Evolutionary conservation across 2,329 filamentous ascomycete species (phyloP).

Genomic region (Trichoderma lentiforme): DNA sequence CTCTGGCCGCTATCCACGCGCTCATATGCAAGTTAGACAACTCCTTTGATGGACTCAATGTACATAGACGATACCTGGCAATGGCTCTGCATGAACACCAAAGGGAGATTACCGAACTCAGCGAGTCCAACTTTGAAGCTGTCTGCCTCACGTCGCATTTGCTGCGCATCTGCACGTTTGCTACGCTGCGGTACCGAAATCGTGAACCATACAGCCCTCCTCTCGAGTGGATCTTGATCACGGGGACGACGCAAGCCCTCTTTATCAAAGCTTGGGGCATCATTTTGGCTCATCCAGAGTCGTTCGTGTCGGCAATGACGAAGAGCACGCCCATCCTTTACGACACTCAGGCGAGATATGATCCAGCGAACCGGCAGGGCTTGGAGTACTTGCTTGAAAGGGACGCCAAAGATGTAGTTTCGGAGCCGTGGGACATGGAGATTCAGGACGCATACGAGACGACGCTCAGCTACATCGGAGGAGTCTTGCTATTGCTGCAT

Average conservation of each 20-base stretch:
- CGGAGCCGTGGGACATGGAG: slow-evolving; percentile 22
- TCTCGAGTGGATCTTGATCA: slow-evolving; percentile 23
- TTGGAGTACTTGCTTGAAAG: slow-evolving; percentile 19
- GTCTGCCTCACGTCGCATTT: slow-evolving; percentile 21
- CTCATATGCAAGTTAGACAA: slow-evolving; percentile 13
- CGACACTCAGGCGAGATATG: slow-evolving; percentile 15
- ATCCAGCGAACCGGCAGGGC: slow-evolving; percentile 14
- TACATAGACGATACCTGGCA: slow-evolving; percentile 21
- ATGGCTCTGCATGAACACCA: slow-evolving; percentile 23
- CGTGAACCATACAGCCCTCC: slow-evolving; percentile 21
- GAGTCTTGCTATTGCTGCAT: neutral
- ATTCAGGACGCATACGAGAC: slow-evolving; percentile 22
- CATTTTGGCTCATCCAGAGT: slow-evolving; percentile 4
- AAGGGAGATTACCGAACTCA: slow-evolving; percentile 15
- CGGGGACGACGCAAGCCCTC: slow-evolving; percentile 20
- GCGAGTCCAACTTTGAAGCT: slow-evolving; percentile 13
- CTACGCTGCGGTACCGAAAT: slow-evolving; percentile 19
- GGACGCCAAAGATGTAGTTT: slow-evolving; percentile 11
- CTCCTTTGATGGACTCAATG: slow-evolving; percentile 14
- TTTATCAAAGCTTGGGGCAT: slow-evolving; percentile 14
- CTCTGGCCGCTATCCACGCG: slow-evolving; percentile 21
- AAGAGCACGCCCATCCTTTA: slow-evolving; percentile 18
- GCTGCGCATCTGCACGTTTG: slow-evolving; percentile 21
- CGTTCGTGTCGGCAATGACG: slow-evolving; percentile 16
- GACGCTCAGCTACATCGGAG: slow-evolving; percentile 22